These are phyloP conservation scores for Trichoderma gracile DNA, from an alignment of 2,329 filamentous ascomycete genomes.

Conservation along the genomic window DNA sequence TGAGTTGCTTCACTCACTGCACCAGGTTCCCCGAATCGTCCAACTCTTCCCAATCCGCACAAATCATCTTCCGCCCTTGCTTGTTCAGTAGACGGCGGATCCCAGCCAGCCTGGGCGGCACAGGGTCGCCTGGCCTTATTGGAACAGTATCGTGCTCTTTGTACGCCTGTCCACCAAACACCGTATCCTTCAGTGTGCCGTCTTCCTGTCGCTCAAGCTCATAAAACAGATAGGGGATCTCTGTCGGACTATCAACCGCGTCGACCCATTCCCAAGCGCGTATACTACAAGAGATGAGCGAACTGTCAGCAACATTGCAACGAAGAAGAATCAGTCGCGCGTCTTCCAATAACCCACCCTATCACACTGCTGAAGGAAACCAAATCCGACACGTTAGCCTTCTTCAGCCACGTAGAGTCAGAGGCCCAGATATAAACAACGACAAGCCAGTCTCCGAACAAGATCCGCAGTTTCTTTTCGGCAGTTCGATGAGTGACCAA, in stretches of 20 bases:
- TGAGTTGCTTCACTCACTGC: too few relatives aligned
- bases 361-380: neutral
- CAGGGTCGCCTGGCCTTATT: neutral
- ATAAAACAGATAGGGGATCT: neutral
- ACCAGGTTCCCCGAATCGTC: too few relatives aligned
- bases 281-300: neutral
- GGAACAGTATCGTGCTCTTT: neutral
- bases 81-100: neutral
- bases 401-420: neutral
- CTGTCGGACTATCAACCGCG: neutral
- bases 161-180: neutral
- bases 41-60: neutral
- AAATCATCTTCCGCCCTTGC: neutral
- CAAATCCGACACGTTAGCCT: neutral
- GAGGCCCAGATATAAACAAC: conserved; percentile 10
- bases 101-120: neutral
- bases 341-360: neutral
- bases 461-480: too few relatives aligned
- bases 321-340: too few relatives aligned
- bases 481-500: neutral
- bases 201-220: neutral
- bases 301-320: neutral
- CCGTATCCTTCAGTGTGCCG: neutral
- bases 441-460: neutral
- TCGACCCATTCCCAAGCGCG: neutral